Base-by-base conservation (phyloP, 2,329 filamentous ascomycete genomes). In the Exophiala sp. region DNA sequence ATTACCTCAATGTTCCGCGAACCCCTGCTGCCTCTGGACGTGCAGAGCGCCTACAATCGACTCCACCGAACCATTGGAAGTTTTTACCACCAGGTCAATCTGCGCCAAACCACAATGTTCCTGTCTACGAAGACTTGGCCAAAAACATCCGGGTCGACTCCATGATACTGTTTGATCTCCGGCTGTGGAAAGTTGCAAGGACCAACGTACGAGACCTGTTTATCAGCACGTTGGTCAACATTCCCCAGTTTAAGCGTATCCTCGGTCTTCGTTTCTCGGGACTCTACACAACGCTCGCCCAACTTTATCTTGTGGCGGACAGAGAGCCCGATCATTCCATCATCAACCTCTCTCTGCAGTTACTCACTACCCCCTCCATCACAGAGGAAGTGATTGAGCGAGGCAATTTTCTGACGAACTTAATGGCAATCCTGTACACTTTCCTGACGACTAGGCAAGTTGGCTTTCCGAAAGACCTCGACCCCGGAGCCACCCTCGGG, bases 291-390 rank as follows among this genome's bases (percentile, higher is more conserved):
- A 87, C 86, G 2, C 73, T 98, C 41, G 90, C 93, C 3, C 91
- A 98, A 65, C 74, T 98, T 2, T 98, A 97, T 66, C 79, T 98
- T 23, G 93, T 98, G 58, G 91, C 91, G 11, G 93, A 98, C 64
- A 79, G 93, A 57, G 93, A 98, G 66, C 93, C 93, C 2, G 93
- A 98, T 63, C 91, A 97, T 68, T 97, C 91, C 9, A 97, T 98
- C 64, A 95, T 98, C 74, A 96, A 96, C 64, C 80, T 98, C 30
- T 97, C 91, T 3, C 73, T 97, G 23, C 93, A 98, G 65, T 94
- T 98, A 81, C 74, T 98, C 55, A 98, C 93, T 0, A 96, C 93
- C 0, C 90, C 93, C 1, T 95, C 91, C 0, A 97, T 98, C 58
- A 97, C 91, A 0, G 86, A 89, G 38, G 94, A 98, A 68, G 86